A percentile compares a stretch with the other conserved stretches of the same genome.
Evolutionary conservation across 352 stramenopile genomes (phyloP).

Genomic region (Phytophthora melonis): DNA sequence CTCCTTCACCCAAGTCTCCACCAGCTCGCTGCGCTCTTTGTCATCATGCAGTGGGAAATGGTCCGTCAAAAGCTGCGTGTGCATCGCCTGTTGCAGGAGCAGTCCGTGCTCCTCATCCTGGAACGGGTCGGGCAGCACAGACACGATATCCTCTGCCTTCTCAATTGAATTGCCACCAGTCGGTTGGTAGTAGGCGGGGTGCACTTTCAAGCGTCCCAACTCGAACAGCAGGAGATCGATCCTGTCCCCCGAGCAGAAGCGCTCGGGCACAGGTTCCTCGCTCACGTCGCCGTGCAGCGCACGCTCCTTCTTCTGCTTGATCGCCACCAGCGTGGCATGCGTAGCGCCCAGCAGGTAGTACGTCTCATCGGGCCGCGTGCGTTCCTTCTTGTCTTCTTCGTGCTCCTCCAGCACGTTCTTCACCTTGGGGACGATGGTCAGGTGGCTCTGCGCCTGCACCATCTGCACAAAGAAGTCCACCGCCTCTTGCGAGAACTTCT

Average conservation of each 20-base stretch:
- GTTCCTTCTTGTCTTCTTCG: slow-evolving; percentile 35
- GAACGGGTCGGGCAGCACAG: slow-evolving; percentile 60
- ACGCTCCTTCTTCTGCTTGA: slow-evolving; percentile 70
- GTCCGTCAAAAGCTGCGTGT: slow-evolving; percentile 70
- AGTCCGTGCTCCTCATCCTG: slow-evolving; percentile 72
- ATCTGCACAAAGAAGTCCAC: slow-evolving; percentile 79
- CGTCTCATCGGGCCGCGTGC: slow-evolving; percentile 28
- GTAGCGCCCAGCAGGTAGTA: slow-evolving; percentile 70
- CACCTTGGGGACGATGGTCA: slow-evolving; percentile 60
- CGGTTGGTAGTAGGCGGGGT: slow-evolving; percentile 24
- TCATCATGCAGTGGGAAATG: slow-evolving; percentile 85
- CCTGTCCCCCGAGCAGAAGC: slow-evolving; percentile 74
- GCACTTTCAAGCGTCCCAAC: slow-evolving; percentile 64
- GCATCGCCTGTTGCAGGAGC: slow-evolving; percentile 74
- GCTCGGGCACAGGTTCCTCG: slow-evolving; percentile 50
- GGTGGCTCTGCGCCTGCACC: slow-evolving; percentile 67
- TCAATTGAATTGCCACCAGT: slow-evolving; percentile 5
- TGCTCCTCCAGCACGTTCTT: slow-evolving; percentile 47
- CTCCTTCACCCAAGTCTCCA: slow-evolving; percentile 82
- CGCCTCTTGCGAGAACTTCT: slow-evolving; percentile 54
- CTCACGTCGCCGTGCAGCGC: slow-evolving; percentile 52
- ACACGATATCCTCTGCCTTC: slow-evolving; percentile 15
- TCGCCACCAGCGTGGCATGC: slow-evolving; percentile 57
- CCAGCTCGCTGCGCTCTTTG: slow-evolving; percentile 66
- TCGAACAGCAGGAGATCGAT: slow-evolving; percentile 84